phyloP scores from a whole-genome alignment of 805 yeast species.

The Wickerhamiella dianesei region DNA sequence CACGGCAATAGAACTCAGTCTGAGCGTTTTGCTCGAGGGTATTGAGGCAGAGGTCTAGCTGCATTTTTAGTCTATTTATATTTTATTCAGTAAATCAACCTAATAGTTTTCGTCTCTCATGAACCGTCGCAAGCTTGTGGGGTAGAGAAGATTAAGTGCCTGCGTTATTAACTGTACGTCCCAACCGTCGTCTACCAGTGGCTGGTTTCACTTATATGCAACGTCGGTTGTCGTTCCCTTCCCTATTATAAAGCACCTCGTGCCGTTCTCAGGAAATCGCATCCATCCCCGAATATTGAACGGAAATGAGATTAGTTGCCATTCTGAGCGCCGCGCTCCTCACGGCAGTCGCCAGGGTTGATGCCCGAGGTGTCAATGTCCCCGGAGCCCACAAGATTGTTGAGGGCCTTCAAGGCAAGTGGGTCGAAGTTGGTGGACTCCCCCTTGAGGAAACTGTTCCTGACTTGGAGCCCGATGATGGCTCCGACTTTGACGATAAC shows the following conservation, averaged over 20 bases:
- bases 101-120: too few species aligned
- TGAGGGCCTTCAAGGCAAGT: background rate
- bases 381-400: background rate
- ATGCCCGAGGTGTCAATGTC: background rate
- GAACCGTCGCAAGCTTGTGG: too few species aligned
- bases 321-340: background rate
- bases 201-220: background rate
- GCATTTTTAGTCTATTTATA: background rate
- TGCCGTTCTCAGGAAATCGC: background rate
- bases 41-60: background rate
- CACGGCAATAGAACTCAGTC: conserved; percentile 76
- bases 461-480: background rate
- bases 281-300: background rate
- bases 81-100: too few species aligned
- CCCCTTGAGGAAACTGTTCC: background rate
- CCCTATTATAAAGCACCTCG: background rate
- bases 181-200: background rate
- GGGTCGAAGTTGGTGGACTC: background rate
- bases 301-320: background rate
- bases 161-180: background rate
- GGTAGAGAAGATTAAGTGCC: too few species aligned
- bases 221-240: background rate
- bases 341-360: background rate
- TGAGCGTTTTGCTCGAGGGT: conserved; percentile 54
- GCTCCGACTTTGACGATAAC: background rate